Percentiles rank a stretch among this genome's conserved stretches.
phyloP scores from a whole-genome alignment of 2,329 filamentous ascomycete species.

The Neonectria punicea region DNA sequence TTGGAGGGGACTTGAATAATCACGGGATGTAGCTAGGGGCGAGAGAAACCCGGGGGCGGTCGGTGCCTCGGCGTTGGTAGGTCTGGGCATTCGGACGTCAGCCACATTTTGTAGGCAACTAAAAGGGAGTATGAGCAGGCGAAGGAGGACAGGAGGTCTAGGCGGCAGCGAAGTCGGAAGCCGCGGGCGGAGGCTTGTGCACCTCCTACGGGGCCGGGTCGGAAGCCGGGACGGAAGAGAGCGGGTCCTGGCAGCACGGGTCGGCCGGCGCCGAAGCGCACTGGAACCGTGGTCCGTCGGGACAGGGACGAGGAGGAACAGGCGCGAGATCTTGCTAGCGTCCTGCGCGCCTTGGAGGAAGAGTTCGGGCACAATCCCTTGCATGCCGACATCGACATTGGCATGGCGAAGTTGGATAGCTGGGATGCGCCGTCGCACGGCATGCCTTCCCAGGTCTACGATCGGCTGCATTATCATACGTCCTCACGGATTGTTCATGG shows the following conservation, averaged over 20 bases:
- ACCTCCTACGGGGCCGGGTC: background rate
- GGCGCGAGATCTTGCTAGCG: slow-evolving; percentile 11
- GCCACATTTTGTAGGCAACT: no score
- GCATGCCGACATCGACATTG: slow-evolving; percentile 23
- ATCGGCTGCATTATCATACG: slow-evolving; percentile 1
- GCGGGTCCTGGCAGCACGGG: background rate
- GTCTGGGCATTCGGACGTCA: no score
- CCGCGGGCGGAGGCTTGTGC: background rate
- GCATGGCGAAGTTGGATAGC: slow-evolving; percentile 25
- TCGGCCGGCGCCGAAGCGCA: slow-evolving; percentile 1
- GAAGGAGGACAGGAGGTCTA: background rate
- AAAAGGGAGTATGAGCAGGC: no score
- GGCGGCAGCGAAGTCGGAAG: background rate
- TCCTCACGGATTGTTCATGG: no score
- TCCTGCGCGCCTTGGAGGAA: slow-evolving; percentile 11
- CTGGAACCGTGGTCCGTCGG: background rate
- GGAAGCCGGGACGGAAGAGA: background rate
- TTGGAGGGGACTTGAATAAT: slow-evolving; percentile 21
- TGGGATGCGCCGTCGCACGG: slow-evolving; percentile 20
- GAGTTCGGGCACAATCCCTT: slow-evolving; percentile 14
- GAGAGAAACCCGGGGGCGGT: no score
- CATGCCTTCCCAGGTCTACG: slow-evolving; percentile 21
- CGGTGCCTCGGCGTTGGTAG: no score
- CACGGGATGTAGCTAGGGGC: background rate
- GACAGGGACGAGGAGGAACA: slow-evolving; percentile 6